Evolutionary conservation across 164 flowering plant genomes (phyloP), one percentile per base, ranked within the genome.

Genomic region (Annona squamosa): DNA sequence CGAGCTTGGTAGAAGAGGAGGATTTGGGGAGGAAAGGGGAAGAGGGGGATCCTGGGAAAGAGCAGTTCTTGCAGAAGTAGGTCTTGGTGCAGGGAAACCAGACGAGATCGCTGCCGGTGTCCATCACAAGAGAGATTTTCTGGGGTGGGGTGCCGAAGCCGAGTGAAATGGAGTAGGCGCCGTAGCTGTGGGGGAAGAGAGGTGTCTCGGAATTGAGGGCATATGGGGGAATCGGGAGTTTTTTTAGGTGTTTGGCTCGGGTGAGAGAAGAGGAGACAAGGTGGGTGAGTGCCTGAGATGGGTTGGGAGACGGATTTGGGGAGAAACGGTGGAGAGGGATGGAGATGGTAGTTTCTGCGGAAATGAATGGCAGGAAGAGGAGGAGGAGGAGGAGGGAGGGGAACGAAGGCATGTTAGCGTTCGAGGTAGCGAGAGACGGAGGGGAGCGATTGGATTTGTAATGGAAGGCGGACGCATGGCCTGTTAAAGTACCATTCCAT

Each of bases 91-190:
- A 89, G 10, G 90, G 93, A 76, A 87, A 78, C 93, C 93, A 89
- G 2, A 85, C 85, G 3, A 87, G 80, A 63, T 79, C 78, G 71
- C 87, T 86, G 1, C 87, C 90, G 1, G 93, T 89, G 73, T 89
- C 91, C 79, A 89, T 45, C 57, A 89, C 13, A 13, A 89, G 74
- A 2, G 87, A 77, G 45, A 82, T 75, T n/a, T 82, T 65, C 62
- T 87, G 93, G 1, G 91, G 85, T 1, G 93, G 93, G 13, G 90
- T 87, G 3, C 93, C 93, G 65, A 89, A 83, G 57, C 75, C 69
- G 74, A 89, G 85, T 4, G 86, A 73, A 74, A 87, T 74, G 46
- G 91, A 77, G 84, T 89, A 89, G 26, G 72, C 93, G 0, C 93
- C 93, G 72, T 86, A 86, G 84, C 84, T 84, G 37, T 78, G 85